Evolutionary conservation across 2,329 filamentous ascomycete species (phyloP).

Genomic region (Exophiala oligosperma): DNA sequence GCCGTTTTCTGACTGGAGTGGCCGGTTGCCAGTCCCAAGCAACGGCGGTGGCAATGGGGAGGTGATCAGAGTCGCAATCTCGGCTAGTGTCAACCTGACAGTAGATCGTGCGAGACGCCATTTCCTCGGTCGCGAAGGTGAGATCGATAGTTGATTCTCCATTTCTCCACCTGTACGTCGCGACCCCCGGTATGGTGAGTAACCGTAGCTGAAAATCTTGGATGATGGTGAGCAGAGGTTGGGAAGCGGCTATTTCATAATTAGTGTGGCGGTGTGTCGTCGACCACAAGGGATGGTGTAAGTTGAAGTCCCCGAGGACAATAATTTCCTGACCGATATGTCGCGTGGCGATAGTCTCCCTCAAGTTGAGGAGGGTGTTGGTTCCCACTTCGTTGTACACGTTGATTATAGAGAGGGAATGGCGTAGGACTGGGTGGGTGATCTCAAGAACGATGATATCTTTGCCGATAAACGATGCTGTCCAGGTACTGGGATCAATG

Average conservation of each 20-base stretch:
- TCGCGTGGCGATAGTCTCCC: too few species aligned
- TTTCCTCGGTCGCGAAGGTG: conserved; percentile 9
- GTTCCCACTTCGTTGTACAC: too few species aligned
- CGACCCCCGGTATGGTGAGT: conserved; percentile 16
- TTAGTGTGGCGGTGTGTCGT: too few species aligned
- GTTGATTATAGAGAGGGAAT: background rate
- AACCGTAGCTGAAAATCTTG: conserved; percentile 18
- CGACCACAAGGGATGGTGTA: too few species aligned
- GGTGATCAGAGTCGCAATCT: conserved; percentile 32
- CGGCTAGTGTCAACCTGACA: conserved; percentile 22
- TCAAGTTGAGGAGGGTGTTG: too few species aligned
- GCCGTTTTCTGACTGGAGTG: conserved; percentile 13
- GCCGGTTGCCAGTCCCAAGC: conserved; percentile 28
- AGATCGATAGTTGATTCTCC: conserved; percentile 2
- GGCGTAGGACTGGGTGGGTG: background rate
- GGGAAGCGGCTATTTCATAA: too few species aligned
- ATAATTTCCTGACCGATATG: too few species aligned
- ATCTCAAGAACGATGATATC: conserved; percentile 19
- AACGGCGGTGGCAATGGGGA: conserved; percentile 26
- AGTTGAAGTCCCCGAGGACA: too few species aligned
- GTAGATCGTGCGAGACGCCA: conserved; percentile 11
- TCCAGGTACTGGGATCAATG: conserved; percentile 26
- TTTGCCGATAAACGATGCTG: conserved; percentile 14
- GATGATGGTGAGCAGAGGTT: too few species aligned
- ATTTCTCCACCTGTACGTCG: conserved; percentile 15